Base-by-base conservation (phyloP, 2,329 filamentous ascomycete genomes). In the Chrysosporium queenslandicum region DNA sequence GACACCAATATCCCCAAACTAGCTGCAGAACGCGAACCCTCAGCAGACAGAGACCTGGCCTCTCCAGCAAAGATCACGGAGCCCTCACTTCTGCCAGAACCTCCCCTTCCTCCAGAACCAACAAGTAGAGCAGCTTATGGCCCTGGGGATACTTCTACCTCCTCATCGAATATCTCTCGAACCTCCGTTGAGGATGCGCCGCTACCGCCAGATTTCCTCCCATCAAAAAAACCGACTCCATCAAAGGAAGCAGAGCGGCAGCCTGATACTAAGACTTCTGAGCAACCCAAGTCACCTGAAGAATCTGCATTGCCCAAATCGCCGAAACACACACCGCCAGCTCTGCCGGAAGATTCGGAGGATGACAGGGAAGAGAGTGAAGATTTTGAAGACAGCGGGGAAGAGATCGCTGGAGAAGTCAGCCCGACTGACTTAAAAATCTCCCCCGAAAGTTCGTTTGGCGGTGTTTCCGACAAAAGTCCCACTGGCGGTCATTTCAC, bases 91-190 rank as follows among this genome's bases (percentile, higher is more conserved):
- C 40, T 23, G 23, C 40, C 65, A 11, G 67, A 71, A 55, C 55
- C 66, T 8, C 73, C 73, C 8, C 60, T 76, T 32, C 73, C 73
- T 3, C 73, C 73, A 14, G 72, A 75, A 37, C 58, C 73, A 4
- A 72, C 70, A n/a, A 75, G 70, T 55, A 73, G 68, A 59, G 66
- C 64, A 34, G 65, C 58, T 11, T 75, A 74, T 59, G 68, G 68
- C 7, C 66, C 72, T 23, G 73, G 72, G 4, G 73, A 76, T 54
- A 74, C 72, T n/a, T 74, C 73, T 3, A 70, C 67, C 7, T 74
- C 72, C 7, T 72, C 72, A 3, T 72, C 70, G 2, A 50, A 42
- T 50, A 65, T 68, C 4, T 72, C 70, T 4, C 69, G 68, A 49
- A 64, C 59, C 37, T 71, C 70, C 4, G 53, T 61, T 40, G 70